Percentiles rank a stretch among this genome's conserved stretches.
These are phyloP conservation scores for Aureobasidium pullulans DNA, from an alignment of 2,329 filamentous ascomycete genomes.

Conservation along the genomic window DNA sequence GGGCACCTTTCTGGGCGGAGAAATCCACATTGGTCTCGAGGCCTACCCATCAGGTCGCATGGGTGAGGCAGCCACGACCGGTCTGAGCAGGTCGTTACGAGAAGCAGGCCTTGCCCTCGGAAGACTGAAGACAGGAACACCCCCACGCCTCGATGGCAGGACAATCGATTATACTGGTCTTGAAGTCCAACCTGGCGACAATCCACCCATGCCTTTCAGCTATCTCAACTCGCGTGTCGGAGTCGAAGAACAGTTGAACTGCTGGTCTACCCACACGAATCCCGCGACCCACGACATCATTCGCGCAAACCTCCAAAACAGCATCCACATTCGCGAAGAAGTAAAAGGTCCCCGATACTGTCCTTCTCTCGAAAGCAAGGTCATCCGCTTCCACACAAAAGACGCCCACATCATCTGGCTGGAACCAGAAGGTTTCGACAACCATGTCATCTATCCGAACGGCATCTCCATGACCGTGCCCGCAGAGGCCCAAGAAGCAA, in stretches of 20 bases:
- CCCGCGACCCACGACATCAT: slow-evolving; percentile 74
- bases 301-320: slow-evolving; percentile 84
- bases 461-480: slow-evolving; percentile 97
- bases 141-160: slow-evolving; percentile 72
- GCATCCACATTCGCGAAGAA: slow-evolving; percentile 90
- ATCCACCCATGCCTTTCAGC: slow-evolving; percentile 83
- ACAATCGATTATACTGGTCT: slow-evolving; percentile 73
- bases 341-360: slow-evolving; percentile 94
- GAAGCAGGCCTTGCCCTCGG: slow-evolving; percentile 87
- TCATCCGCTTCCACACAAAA: slow-evolving; percentile 79
- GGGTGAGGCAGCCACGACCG: slow-evolving; percentile 88
- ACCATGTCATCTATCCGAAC: slow-evolving; percentile 87
- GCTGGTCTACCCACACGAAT: slow-evolving; percentile 84
- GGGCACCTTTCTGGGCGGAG: slow-evolving; percentile 87
- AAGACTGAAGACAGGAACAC: slow-evolving; percentile 90
- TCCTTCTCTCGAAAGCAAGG: slow-evolving; percentile 88
- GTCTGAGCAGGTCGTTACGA: slow-evolving; percentile 79
- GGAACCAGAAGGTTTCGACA: slow-evolving; percentile 90
- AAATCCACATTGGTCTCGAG: slow-evolving; percentile 87
- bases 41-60: slow-evolving; percentile 81
- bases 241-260: slow-evolving; percentile 76
- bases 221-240: slow-evolving; percentile 74
- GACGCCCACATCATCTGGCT: slow-evolving; percentile 86
- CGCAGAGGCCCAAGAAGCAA: slow-evolving; percentile 72
- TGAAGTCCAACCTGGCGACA: slow-evolving; percentile 70